phyloP scores from a whole-genome alignment of 2,329 filamentous ascomycete species.

The Neofusicoccum cordaticola region DNA sequence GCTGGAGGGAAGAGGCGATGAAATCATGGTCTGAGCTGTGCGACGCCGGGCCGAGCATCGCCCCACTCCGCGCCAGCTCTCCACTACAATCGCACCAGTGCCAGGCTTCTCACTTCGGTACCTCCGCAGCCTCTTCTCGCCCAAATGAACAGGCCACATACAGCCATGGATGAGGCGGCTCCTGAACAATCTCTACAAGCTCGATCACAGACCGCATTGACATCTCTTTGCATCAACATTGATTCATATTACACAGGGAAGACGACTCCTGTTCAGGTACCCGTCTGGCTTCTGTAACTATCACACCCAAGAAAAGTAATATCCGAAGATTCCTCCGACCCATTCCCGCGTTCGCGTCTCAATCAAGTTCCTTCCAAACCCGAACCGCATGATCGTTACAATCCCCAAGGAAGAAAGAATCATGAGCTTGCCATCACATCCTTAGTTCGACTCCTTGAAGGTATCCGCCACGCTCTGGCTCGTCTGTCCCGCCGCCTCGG shows the following conservation, averaged over 20 bases:
- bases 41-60: background rate
- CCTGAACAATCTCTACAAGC: too few relatives aligned
- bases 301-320: background rate
- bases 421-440: too few relatives aligned
- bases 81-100: background rate
- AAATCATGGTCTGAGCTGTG: background rate
- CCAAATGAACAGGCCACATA: too few relatives aligned
- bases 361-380: too few relatives aligned
- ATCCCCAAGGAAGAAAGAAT: background rate
- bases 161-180: too few relatives aligned
- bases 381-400: too few relatives aligned
- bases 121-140: background rate
- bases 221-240: background rate
- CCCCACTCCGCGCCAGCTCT: background rate
- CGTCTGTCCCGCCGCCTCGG: slow-evolving; percentile 46
- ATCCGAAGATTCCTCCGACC: too few relatives aligned
- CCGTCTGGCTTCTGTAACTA: background rate
- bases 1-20: background rate
- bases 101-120: background rate
- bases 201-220: too few relatives aligned
- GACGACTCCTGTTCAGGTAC: background rate
- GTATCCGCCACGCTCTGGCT: slow-evolving; percentile 28
- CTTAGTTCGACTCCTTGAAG: background rate
- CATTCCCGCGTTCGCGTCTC: too few relatives aligned
- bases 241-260: background rate